Evolutionary conservation across 768 basidiomycete genomes (phyloP).

Genomic region (Mrakia hoshinonis): DNA sequence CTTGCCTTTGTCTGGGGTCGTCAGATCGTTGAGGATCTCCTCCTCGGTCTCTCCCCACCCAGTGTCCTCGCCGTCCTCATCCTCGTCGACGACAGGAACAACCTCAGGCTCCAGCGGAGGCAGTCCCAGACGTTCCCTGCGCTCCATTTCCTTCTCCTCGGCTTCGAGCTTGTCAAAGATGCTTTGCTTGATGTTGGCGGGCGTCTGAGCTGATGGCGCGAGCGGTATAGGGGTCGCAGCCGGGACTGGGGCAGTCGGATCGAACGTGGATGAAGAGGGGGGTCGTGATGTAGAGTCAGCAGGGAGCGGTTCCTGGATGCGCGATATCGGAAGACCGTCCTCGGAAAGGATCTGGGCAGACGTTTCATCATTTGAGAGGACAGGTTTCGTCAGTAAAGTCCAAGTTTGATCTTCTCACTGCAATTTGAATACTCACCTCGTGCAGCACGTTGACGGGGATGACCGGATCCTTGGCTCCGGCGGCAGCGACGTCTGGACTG

Average conservation of each 20-base stretch:
- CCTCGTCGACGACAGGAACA: neutral
- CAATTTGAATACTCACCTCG: neutral
- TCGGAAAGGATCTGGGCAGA: neutral
- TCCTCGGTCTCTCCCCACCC: constrained; percentile 9
- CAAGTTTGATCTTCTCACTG: neutral
- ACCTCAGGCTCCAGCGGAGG: neutral
- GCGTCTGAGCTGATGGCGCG: neutral
- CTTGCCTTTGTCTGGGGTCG: neutral
- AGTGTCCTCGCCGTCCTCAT: neutral
- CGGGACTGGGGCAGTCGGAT: neutral
- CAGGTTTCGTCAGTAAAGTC: neutral
- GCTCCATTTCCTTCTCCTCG: constrained; percentile 14
- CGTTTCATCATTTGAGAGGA: neutral
- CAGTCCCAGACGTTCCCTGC: constrained; percentile 4
- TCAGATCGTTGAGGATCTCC: neutral
- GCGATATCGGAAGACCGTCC: constrained; percentile 15
- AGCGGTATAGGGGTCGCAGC: neutral
- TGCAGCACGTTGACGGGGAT: neutral
- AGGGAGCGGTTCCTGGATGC: constrained; percentile 2
- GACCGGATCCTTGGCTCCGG: neutral
- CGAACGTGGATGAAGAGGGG: neutral
- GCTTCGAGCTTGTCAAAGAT: constrained; percentile 20
- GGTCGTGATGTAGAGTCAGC: neutral
- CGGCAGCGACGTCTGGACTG: neutral
- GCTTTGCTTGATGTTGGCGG: neutral